Evolutionary conservation across 495 filamentous ascomycete species (phyloP), one percentile per base, ranked within the genome.

Genomic region (Cladorrhinum samala): DNA sequence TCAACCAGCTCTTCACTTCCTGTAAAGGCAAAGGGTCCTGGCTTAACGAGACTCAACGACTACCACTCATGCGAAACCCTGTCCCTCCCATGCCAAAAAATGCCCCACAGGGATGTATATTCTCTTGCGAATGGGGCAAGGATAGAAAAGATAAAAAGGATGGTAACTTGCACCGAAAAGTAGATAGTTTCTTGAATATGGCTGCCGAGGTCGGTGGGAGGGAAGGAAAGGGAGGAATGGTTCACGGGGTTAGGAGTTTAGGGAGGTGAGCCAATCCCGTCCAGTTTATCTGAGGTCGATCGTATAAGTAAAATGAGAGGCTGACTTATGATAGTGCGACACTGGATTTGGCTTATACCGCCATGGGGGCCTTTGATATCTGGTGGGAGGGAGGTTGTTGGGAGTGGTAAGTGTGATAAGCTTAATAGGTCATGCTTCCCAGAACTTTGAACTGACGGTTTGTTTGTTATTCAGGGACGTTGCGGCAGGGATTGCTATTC

Each of bases 361-460:
- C 88, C 16, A 73, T 76, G 17, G 89, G 88, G 1, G 72, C 76
- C 9, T 59, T 92, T 52, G 88, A 93, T 70, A 67, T 87, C 27
- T 91, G 89, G 64, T 92, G 89, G 88, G 88, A 92, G 59, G 86
- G 83, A 1, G 89, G 89, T 7, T 88, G 85, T 58, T 92, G 86
- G 87, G 86, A 84, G 46, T 91, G 88, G 69, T 69, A 57, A 46
- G 64, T 46, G 0, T 16, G 11, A 21, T 1, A 14, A 13, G 19
- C 18, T n/a, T n/a, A n/a, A n/a, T n/a, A n/a, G n/a, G n/a, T n/a
- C n/a, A n/a, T n/a, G n/a, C n/a, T n/a, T n/a, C n/a, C n/a, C n/a
- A n/a, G 38, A 21, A 4, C 16, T 14, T 47, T 17, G 0, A 14
- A 9, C 5, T 38, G 14, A 13, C 9, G 19, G 19, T 39, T 47